Evolutionary conservation across 805 yeast genomes (phyloP), one percentile per base, ranked within the genome.

Genomic region (Zygosaccharomyces lentus): DNA sequence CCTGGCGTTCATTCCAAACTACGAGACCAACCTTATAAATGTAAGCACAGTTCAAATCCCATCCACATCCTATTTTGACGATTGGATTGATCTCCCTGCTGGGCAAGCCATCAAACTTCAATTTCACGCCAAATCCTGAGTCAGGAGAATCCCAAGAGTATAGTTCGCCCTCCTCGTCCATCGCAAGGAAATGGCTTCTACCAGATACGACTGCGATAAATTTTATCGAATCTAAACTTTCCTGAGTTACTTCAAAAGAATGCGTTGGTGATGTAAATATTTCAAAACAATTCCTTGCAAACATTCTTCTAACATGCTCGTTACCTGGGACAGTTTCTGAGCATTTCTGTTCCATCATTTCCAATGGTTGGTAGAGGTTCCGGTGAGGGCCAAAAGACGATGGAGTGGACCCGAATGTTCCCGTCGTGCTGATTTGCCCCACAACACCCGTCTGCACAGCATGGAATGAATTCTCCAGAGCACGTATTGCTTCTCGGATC

Each of bases 91-190:
- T 51, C 2, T 53, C 48, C 4, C 49, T 48, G 12, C 32, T n/a
- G 5, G 60, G 59, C 26, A 57, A 35, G 4, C 51, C 55, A 0
- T 66, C 63, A 47, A 81, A 76, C 3, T 43, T 56, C 26, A 82
- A 49, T 41, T 54, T 56, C 4, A 78, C 70, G 0, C 84, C 87
- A 41, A 56, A 58, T 8, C 54, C 56, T 7, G 69, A 69, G 8
- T 59, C 66, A 1, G 64, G 54, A 6, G 64, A 61, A 59, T 83
- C 89, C 90, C 90, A 84, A 1, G 79, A 70, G 73, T 79, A 82
- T 1, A 84, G 48, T 4, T 66, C 56, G 19, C 76, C 72, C 1
- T 63, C 38, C 9, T 70, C 64, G 51, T 81, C 85, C 37, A 83
- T 60, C 0, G 82, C 89, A 10, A 83, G 62, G 43, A 82, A 73